phyloP scores from a whole-genome alignment of 805 yeast genomes.

The Saccharomyces jurei region DNA sequence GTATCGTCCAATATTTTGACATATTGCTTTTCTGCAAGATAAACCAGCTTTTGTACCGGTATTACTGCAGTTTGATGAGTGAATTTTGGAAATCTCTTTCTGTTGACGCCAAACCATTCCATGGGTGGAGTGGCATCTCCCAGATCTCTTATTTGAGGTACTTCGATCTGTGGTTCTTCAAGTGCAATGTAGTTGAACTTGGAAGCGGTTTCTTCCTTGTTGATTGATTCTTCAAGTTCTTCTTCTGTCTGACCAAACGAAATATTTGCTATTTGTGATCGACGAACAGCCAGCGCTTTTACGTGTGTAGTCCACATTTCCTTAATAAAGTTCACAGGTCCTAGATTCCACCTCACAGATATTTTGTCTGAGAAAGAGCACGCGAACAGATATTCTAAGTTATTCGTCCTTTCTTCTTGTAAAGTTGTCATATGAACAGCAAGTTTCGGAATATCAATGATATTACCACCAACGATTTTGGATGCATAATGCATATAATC shows the following conservation, averaged over 20 bases:
- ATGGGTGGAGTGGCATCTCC: slow-evolving; percentile 97
- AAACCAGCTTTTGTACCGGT: slow-evolving; percentile 63
- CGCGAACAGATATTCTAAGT: slow-evolving; percentile 58
- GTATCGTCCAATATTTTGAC: slow-evolving; percentile 37
- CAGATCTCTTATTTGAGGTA: slow-evolving; percentile 82
- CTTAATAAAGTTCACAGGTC: slow-evolving; percentile 79
- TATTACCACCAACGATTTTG: slow-evolving; percentile 68
- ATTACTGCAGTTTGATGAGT: slow-evolving; percentile 76
- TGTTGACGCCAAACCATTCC: slow-evolving; percentile 94
- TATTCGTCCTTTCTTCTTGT: slow-evolving; percentile 44
- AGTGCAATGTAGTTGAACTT: slow-evolving; percentile 48
- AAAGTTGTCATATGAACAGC: slow-evolving; percentile 67
- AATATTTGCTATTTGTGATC: slow-evolving; percentile 31
- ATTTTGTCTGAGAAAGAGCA: slow-evolving; percentile 84
- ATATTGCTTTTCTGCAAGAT: slow-evolving; percentile 48
- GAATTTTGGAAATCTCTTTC: slow-evolving; percentile 75
- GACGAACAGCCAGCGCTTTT: slow-evolving; percentile 58
- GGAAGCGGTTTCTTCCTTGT: slow-evolving; percentile 33
- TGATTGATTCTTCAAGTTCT: slow-evolving; percentile 35
- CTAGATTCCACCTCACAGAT: slow-evolving; percentile 88
- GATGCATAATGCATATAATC: slow-evolving; percentile 50
- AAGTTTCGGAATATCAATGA: slow-evolving; percentile 72
- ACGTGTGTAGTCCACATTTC: slow-evolving; percentile 90
- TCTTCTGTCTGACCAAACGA: slow-evolving; percentile 21
- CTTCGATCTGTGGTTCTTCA: slow-evolving; percentile 72